Evolutionary conservation across 306 rosid genomes (phyloP).

Genomic region (Fragaria iinumae): DNA sequence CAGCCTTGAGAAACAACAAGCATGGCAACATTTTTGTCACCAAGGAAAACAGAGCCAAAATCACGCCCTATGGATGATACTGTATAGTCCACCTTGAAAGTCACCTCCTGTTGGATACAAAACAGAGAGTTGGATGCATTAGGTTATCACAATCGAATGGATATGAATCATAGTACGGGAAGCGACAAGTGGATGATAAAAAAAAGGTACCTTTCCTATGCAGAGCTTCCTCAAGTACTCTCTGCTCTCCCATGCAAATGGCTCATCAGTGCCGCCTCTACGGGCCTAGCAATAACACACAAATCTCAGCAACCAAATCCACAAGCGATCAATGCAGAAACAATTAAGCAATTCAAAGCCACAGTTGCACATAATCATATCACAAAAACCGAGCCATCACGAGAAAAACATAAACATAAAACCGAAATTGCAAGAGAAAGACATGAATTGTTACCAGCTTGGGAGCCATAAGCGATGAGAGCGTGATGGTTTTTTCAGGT

Average conservation of each 20-base stretch:
- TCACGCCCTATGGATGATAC: slow-evolving; percentile 83
- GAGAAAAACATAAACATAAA: neutral
- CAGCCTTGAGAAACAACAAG: slow-evolving; percentile 88
- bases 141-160: neutral
- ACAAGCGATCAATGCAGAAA: neutral
- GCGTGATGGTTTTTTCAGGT: slow-evolving; percentile 81
- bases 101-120: slow-evolving; percentile 63
- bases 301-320: neutral
- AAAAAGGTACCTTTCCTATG: slow-evolving; percentile 73
- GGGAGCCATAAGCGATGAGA: slow-evolving; percentile 87
- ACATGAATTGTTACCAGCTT: slow-evolving; percentile 50
- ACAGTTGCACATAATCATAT: neutral
- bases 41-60: slow-evolving; percentile 85
- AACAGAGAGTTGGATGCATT: slow-evolving; percentile 5
- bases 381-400: neutral
- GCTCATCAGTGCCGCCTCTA: slow-evolving; percentile 81
- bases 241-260: slow-evolving; percentile 97
- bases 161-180: slow-evolving; percentile 11
- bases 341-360: neutral
- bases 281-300: slow-evolving; percentile 57
- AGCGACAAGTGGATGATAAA: neutral
- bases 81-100: slow-evolving; percentile 78
- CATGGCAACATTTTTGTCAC: slow-evolving; percentile 73
- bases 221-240: slow-evolving; percentile 85
- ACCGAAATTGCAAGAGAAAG: neutral